phyloP scores from a whole-genome alignment of 1,284 basidiomycete species.

The Phaffia rhodozyma region DNA sequence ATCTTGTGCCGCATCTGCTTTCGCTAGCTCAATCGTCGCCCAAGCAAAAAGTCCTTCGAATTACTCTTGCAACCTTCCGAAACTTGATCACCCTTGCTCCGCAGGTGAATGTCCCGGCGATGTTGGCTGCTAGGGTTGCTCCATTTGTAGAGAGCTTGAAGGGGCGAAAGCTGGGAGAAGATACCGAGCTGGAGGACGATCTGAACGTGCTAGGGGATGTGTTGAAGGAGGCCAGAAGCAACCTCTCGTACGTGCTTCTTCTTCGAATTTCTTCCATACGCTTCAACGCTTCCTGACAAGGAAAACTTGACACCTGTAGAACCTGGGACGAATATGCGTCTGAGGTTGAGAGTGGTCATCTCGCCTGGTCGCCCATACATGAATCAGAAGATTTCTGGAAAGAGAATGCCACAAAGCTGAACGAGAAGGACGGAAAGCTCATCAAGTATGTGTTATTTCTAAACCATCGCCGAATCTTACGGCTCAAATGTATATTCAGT shows the following conservation, averaged over 20 bases:
- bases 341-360: conserved; percentile 75
- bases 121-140: conserved; percentile 78
- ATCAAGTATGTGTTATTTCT: conserved; percentile 48
- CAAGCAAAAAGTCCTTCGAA: conserved; percentile 94
- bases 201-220: conserved; percentile 73
- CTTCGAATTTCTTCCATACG: background rate
- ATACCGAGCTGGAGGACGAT: conserved; percentile 88
- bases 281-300: background rate
- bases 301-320: conserved; percentile 36
- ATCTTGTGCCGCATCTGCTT: conserved; percentile 75
- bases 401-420: conserved; percentile 75
- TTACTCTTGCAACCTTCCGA: conserved; percentile 84
- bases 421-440: conserved; percentile 65
- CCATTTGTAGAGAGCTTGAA: conserved; percentile 71
- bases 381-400: conserved; percentile 97
- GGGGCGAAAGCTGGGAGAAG: conserved; percentile 70
- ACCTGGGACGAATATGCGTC: conserved; percentile 94
- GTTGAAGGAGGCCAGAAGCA: conserved; percentile 68
- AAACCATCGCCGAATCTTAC: background rate
- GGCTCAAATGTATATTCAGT: background rate
- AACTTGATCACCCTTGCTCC: conserved; percentile 13
- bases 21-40: conserved; percentile 78
- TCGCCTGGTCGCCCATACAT: conserved; percentile 91
- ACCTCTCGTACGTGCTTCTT: conserved; percentile 54
- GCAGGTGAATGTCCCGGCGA: conserved; percentile 62